Evolutionary conservation across 2,329 filamentous ascomycete genomes (phyloP).

Genomic region (Hypoxylon sp.): DNA sequence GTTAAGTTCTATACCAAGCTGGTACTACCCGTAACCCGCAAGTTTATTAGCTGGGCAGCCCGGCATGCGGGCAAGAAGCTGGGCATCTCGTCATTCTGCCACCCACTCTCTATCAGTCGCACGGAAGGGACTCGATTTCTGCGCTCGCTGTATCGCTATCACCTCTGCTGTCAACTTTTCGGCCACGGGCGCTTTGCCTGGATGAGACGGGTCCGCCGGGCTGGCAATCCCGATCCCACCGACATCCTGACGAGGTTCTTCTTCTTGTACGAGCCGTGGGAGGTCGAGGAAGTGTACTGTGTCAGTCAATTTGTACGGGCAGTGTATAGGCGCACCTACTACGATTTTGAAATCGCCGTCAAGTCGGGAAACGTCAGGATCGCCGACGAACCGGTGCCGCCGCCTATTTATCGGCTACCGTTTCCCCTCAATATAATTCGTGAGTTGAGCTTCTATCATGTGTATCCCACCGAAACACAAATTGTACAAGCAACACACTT

Average conservation of each 20-base stretch:
- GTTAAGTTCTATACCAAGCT: not conserved
- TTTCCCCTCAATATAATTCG: too few species aligned
- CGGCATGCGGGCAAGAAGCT: not conserved
- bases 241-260: conserved; percentile 11
- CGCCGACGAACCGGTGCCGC: conserved; percentile 3
- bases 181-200: not conserved
- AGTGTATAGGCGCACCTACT: conserved; percentile 5
- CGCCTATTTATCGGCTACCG: too few species aligned
- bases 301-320: conserved; percentile 17
- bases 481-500: too few species aligned
- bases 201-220: too few species aligned
- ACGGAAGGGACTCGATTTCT: conserved; percentile 25
- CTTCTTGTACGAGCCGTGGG: conserved; percentile 30
- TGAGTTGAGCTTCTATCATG: too few species aligned
- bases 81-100: not conserved
- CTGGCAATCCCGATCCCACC: too few species aligned
- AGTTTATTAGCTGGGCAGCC: not conserved
- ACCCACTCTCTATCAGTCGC: conserved; percentile 18
- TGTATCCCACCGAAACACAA: too few species aligned
- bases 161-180: conserved; percentile 28
- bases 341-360: conserved; percentile 5
- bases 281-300: conserved; percentile 32
- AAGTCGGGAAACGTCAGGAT: conserved; percentile 19
- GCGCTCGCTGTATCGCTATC: conserved; percentile 35
- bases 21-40: not conserved